These are phyloP conservation scores for Verticillium isaacii DNA, from an alignment of 2,329 filamentous ascomycete species.

Conservation along the genomic window DNA sequence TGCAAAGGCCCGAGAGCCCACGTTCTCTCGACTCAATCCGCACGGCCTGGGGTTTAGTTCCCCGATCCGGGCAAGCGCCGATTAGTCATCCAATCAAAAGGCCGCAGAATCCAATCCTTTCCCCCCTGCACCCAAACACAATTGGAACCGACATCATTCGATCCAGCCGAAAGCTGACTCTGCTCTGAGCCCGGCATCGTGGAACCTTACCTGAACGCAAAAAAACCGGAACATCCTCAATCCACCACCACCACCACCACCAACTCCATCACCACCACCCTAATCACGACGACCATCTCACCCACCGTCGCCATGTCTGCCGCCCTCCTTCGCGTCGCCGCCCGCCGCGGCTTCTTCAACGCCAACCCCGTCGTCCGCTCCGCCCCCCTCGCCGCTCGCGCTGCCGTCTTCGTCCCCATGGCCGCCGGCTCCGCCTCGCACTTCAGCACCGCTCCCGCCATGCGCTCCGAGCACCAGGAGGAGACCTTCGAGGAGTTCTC, in stretches of 20 bases:
- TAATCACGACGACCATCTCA: constrained; percentile 17
- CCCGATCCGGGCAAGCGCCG: background rate
- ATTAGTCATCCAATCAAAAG: constrained; percentile 17
- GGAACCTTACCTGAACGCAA: constrained; percentile 10
- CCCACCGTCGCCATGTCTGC: constrained; percentile 54
- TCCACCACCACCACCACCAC: constrained; percentile 1
- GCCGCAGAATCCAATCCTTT: constrained; percentile 15
- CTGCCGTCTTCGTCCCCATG: constrained; percentile 45
- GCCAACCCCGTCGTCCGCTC: constrained; percentile 55
- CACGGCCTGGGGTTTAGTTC: constrained; percentile 13
- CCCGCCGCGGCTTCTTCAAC: constrained; percentile 68
- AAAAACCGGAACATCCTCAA: constrained; percentile 8
- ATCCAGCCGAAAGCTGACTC: constrained; percentile 17
- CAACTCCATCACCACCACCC: constrained; percentile 8
- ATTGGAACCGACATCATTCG: constrained; percentile 19
- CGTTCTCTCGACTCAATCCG: constrained; percentile 3
- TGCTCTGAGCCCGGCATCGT: background rate
- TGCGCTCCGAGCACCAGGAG: constrained; percentile 68
- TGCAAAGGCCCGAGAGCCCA: background rate
- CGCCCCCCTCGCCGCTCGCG: constrained; percentile 49
- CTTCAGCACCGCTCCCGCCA: constrained; percentile 60
- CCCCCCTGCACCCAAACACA: constrained; percentile 9
- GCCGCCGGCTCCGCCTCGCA: constrained; percentile 42
- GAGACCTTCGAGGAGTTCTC: constrained; percentile 99
- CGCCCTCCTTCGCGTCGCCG: constrained; percentile 63